phyloP scores from a whole-genome alignment of 768 basidiomycete genomes.

The Grammothele lineata region DNA sequence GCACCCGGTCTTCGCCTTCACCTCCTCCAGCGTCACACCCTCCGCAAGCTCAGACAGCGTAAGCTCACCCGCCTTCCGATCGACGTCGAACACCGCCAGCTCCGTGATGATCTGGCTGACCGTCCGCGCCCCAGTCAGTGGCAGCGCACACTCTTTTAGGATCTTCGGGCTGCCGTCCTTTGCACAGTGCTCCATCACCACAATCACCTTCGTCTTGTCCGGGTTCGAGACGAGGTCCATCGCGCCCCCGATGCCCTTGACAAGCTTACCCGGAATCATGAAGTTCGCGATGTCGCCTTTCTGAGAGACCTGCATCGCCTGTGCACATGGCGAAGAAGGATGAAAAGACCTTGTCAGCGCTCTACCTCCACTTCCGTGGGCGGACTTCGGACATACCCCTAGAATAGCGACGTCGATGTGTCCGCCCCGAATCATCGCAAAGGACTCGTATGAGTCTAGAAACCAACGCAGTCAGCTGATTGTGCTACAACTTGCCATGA shows the following conservation, averaged over 20 bases:
- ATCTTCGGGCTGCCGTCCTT: constrained; percentile 91
- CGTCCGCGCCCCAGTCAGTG: constrained; percentile 82
- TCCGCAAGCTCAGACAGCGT: constrained; percentile 79
- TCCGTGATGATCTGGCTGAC: constrained; percentile 94
- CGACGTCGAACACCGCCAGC: constrained; percentile 85
- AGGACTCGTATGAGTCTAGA: constrained; percentile 85
- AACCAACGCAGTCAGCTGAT: not conserved
- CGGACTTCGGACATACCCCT: constrained; percentile 52
- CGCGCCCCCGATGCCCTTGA: constrained; percentile 92
- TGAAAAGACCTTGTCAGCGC: constrained; percentile 1
- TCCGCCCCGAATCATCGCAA: constrained; percentile 97
- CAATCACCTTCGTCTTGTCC: constrained; percentile 90
- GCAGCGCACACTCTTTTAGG: constrained; percentile 73
- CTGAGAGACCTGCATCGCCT: constrained; percentile 96
- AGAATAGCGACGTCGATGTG: constrained; percentile 93
- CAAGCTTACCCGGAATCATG: constrained; percentile 95
- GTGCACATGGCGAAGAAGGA: not conserved
- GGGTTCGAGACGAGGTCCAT: constrained; percentile 98
- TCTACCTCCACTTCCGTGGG: constrained; percentile 4
- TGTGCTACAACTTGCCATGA: no score
- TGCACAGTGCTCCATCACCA: constrained; percentile 84
- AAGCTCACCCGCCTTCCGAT: constrained; percentile 68
- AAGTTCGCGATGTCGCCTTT: constrained; percentile 95
- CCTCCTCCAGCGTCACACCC: constrained; percentile 79
- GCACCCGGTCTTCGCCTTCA: constrained; percentile 82